Conservation (phyloP, 495 filamentous ascomycete genomes). For the Bombardia bombarda region DNA sequence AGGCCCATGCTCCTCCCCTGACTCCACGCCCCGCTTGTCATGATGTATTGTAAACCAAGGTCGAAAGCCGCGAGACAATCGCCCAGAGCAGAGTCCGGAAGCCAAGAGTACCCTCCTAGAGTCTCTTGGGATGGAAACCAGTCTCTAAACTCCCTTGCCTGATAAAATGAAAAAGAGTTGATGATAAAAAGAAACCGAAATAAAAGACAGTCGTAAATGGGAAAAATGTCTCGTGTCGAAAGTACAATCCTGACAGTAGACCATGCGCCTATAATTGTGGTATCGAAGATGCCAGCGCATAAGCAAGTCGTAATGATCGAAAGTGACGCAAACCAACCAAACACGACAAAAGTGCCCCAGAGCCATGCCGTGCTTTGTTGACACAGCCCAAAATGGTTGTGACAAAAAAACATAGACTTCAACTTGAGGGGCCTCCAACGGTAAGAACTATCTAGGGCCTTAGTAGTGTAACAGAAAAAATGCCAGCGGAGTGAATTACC, state of each 20-base stretch:
- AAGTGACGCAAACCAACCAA: constrained; percentile 4
- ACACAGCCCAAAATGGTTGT: constrained; percentile 9
- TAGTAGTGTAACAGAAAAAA: too few relatives aligned
- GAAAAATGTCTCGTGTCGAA: constrained; percentile 13
- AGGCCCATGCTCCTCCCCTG: constrained; percentile 1
- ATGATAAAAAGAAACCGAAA: constrained; percentile 9
- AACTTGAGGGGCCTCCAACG: too few relatives aligned
- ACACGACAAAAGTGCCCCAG: constrained; percentile 8
- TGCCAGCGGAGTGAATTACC: not conserved
- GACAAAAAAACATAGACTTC: constrained; percentile 1
- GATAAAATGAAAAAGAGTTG: constrained; percentile 3
- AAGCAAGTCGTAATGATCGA: constrained; percentile 4
- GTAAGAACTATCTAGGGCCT: too few relatives aligned
- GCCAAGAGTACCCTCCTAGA: constrained; percentile 7
- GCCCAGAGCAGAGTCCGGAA: constrained; percentile 13
- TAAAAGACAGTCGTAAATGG: constrained; percentile 2
- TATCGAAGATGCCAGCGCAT: constrained; percentile 8
- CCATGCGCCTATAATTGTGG: constrained; percentile 14
- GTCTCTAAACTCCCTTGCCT: constrained; percentile 12
- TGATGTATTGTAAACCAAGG: constrained; percentile 16
- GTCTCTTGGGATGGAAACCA: constrained; percentile 6
- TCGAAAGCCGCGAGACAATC: constrained; percentile 17
- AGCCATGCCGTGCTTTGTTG: constrained; percentile 9
- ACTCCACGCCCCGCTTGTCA: constrained; percentile 15
- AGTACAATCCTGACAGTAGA: constrained; percentile 9